Conservation (phyloP, 768 basidiomycete species). For the Leucosporidium yakuticum region DNA sequence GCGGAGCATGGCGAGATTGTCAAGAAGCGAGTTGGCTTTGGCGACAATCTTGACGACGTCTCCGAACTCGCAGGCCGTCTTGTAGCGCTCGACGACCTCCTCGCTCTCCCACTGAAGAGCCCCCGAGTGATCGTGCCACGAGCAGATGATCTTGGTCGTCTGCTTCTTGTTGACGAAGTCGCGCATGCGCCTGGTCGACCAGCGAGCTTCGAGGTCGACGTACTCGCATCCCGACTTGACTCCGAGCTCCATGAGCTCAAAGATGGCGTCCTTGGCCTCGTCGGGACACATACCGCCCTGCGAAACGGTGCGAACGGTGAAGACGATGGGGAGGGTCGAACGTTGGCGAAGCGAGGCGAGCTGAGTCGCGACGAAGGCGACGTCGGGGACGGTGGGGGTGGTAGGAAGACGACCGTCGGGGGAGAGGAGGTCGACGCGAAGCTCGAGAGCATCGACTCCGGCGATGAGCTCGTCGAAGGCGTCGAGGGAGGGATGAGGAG, state of each 20-base stretch:
- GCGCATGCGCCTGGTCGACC: conserved; percentile 59
- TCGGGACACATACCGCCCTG: conserved; percentile 93
- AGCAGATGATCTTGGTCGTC: conserved; percentile 72
- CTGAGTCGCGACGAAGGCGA: conserved; percentile 70
- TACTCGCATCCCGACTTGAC: conserved; percentile 83
- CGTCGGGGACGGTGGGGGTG: conserved; percentile 58
- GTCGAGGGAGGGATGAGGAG: conserved; percentile 52
- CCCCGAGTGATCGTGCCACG: conserved; percentile 93
- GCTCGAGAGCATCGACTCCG: conserved; percentile 85
- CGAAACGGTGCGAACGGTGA: conserved; percentile 75
- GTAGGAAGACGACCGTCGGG: conserved; percentile 46
- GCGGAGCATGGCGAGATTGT: conserved; percentile 70
- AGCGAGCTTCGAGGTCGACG: conserved; percentile 79
- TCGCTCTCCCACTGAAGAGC: conserved; percentile 70
- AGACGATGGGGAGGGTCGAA: conserved; percentile 79
- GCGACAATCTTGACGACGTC: conserved; percentile 92
- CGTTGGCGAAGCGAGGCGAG: conserved; percentile 68
- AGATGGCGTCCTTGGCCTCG: conserved; percentile 61
- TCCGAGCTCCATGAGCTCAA: conserved; percentile 69
- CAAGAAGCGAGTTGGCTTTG: conserved; percentile 64
- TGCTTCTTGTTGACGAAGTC: conserved; percentile 62
- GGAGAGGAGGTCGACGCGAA: conserved; percentile 85
- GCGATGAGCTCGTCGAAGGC: conserved; percentile 65
- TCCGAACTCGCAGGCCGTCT: conserved; percentile 59
- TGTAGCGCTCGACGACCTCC: conserved; percentile 63